Base-by-base conservation (phyloP, 2,329 filamentous ascomycete genomes). In the Phialophora macrospora region DNA sequence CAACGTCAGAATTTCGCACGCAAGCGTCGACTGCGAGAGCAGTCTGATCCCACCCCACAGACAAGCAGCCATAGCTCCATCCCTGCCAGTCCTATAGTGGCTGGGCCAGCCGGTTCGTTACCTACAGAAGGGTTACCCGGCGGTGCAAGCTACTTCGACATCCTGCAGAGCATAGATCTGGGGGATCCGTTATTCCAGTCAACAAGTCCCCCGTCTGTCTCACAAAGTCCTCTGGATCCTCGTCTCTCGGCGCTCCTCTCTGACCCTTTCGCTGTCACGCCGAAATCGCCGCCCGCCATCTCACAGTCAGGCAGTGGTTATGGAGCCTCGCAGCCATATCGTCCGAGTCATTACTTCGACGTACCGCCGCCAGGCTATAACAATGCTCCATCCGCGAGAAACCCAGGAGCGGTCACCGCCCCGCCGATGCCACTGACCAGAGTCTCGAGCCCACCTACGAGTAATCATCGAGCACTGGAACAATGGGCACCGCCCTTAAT, bases 1-100 rank as follows among this genome's bases (percentile, higher is more conserved):
- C 70, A 71, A 57, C 61, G 70, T 34, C 70, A 67, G 49, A 65
- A 68, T 56, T 69, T 71, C 26, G 68, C 68, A 4, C 63, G 66
- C 24, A 66, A 62, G 61, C 66, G 66, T 14, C 66, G 63, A 4
- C 52, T 68, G 44, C 60, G 57, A 32, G 63, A 64, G 44, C 58
- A 61, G 41, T 64, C 62, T 9, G 55, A 60, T 11, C 26, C 63
- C n/a, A 55, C 30, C 17, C 56, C 58, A 24, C 34, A 48, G 22
- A 32, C 49, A 41, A 62, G 60, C 51, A 60, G 38, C 20, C 63
- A 63, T 12, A 66, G 55, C 49, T 64, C 66, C 26, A 26, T 65
- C 6, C 62, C 63, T 32, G 44, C 63, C 12, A 62, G 60, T 51
- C 63, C 63, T 48, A 55, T 49, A 22, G 52, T 46, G 24, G 59